Evolutionary conservation across 148 eudicot genomes (phyloP).

Genomic region (Pouteria glomerata): DNA sequence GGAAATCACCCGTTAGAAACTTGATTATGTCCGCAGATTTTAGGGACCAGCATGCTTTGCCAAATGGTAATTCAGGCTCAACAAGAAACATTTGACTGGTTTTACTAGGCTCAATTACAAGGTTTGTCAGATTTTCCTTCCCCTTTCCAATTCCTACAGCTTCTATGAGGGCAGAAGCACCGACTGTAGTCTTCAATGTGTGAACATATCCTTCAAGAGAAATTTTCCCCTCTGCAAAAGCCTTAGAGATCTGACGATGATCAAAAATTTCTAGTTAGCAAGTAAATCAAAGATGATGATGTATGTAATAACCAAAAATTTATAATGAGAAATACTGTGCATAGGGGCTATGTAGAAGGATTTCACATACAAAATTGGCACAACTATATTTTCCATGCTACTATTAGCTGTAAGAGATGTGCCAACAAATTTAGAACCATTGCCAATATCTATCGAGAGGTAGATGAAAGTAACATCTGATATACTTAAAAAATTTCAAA

Average conservation of each 20-base stretch:
- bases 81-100: conserved; percentile 24
- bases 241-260: conserved; percentile 50
- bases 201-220: conserved; percentile 48
- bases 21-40: conserved; percentile 57
- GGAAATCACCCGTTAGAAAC: conserved; percentile 65
- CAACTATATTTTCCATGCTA: not conserved
- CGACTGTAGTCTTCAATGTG: conserved; percentile 58
- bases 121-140: conserved; percentile 61
- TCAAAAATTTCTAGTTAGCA: not conserved
- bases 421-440: not conserved
- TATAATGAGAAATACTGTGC: not conserved
- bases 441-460: not conserved
- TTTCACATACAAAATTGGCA: not conserved
- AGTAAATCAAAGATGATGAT: not conserved
- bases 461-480: not conserved
- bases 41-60: conserved; percentile 72
- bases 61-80: conserved; percentile 55
- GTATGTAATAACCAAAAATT: not conserved
- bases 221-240: conserved; percentile 53
- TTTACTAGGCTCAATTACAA: conserved; percentile 44
- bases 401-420: not conserved
- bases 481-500: not conserved
- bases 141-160: conserved; percentile 76
- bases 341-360: not conserved
- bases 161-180: conserved; percentile 45